Evolutionary conservation across 192 early-diverging fungal species (phyloP).

Genomic region (Mortierella hygrophila): DNA sequence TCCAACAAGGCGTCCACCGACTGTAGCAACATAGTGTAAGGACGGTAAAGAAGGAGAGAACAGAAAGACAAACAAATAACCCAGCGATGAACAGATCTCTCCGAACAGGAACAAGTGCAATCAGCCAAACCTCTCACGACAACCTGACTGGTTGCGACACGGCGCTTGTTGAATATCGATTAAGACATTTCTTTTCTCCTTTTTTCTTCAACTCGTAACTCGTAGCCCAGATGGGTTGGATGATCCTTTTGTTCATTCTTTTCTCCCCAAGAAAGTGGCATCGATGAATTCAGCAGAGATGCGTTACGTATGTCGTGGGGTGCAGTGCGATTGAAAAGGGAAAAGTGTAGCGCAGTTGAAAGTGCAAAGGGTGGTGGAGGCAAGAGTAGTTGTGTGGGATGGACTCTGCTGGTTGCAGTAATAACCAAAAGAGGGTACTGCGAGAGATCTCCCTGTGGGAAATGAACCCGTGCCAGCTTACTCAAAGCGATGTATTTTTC

Average conservation of each 20-base stretch:
- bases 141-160: slow-evolving; percentile 13
- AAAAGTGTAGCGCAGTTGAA: neutral
- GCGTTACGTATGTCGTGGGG: neutral
- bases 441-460: too few relatives aligned
- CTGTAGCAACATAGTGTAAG: too few relatives aligned
- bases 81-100: neutral
- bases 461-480: too few relatives aligned
- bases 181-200: slow-evolving; percentile 30
- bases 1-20: neutral
- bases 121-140: slow-evolving; percentile 4
- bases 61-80: neutral
- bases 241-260: neutral
- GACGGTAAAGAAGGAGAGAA: neutral
- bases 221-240: neutral
- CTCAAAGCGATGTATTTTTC: too few relatives aligned
- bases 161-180: slow-evolving; percentile 43
- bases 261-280: neutral
- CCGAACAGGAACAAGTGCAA: slow-evolving; percentile 17
- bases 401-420: neutral
- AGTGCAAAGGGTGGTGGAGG: neutral
- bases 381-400: neutral
- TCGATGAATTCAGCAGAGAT: neutral
- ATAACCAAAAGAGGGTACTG: too few relatives aligned
- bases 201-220: neutral
- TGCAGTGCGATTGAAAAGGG: neutral